Evolutionary conservation across 352 stramenopile species (phyloP), one percentile per base, ranked within the genome.

Genomic region (Phytopythium litorale): DNA sequence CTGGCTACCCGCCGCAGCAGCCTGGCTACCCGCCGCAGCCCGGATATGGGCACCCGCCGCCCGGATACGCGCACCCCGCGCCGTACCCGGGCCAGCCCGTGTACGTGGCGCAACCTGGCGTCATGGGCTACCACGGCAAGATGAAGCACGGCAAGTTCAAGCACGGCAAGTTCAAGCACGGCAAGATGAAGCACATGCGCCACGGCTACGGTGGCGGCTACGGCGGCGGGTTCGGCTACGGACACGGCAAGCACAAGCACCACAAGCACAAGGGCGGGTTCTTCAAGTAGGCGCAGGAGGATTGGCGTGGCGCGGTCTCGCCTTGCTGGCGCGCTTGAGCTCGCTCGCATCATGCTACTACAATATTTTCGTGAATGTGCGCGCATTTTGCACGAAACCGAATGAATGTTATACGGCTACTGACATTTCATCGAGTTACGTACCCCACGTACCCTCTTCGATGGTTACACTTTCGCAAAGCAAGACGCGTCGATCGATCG

Each of bases 121-220:
- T 75, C n/a, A 51, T 72, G 7, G 62, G 58, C 18, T 65, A 68
- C 28, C 64, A 60, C 12, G 73, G 67, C 58, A 73, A 73, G 67
- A 55, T 55, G 28, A 78, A 78, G 60, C 68, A 78, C 53, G 71
- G 71, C 58, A 75, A 77, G 63, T 61, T 64, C 55, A 77, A 74
- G 58, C 60, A 65, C 42, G 62, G 65, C 52, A 78, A 78, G 61
- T 61, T 67, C 66, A 77, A 77, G 58, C 55, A 57, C 28, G 38
- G 67, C 60, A 78, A 51, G 45, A 28, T 32, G n/a, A 51, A 78
- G 68, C 58, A 61, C 52, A 75, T 73, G 37, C 59, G 67, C 9
- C 50, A 71, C 57, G 74, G 74, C 56, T 61, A 50, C 54, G 33
- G 37, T 5, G 37, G 40, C 54, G 7, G 15, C 28, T 28, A 28